Evolutionary conservation across 345 rosid genomes (phyloP), one percentile per base, ranked within the genome.

Genomic region (Sisymbrium altissimum): DNA sequence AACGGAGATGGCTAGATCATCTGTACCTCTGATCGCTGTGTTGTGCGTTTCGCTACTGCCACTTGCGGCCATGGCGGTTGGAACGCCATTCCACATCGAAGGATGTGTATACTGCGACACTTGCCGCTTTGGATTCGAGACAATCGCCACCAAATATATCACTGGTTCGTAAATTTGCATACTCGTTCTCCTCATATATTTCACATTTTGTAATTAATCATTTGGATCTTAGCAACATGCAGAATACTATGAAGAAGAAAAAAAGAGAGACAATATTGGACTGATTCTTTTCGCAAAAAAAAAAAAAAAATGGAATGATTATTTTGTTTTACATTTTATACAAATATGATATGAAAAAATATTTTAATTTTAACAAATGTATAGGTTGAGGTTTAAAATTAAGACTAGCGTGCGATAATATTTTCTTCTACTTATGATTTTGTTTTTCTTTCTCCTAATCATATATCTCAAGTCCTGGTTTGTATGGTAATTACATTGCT

Each of bases 81-180:
- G 72, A 57, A 66, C 76, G 39, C 81, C 88, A 13, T 89, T 89
- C 67, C 36, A 50, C 11, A 76, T 93, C 56, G 64, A 15, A 3
- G 92, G 97, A 54, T 10, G n/a, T 3, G 90, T 84, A 63, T 88
- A 85, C 63, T 92, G 96, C 41, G 89, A 89, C 72, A 86, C 90
- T 35, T 86, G 94, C 75, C 84, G 80, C 4, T 81, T 77, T 64
- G 94, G 94, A 36, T 86, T 92, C 25, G 89, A 88, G 83, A 89
- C 91, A 59, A 41, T 62, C 15, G 79, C 77, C 53, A 79, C 85
- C 33, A 33, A 77, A 67, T 81, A 74, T 65, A 82, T 92, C 3
- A 13, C 18, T 3, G 89, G 96, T 91, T 72, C 25, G 57, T 55
- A 10, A 5, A 38, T 33, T 52, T 17, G 8, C 18, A 13, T 14